Evolutionary conservation across 73 alveolate species (phyloP).

Genomic region (Paramecium primaurelia): DNA sequence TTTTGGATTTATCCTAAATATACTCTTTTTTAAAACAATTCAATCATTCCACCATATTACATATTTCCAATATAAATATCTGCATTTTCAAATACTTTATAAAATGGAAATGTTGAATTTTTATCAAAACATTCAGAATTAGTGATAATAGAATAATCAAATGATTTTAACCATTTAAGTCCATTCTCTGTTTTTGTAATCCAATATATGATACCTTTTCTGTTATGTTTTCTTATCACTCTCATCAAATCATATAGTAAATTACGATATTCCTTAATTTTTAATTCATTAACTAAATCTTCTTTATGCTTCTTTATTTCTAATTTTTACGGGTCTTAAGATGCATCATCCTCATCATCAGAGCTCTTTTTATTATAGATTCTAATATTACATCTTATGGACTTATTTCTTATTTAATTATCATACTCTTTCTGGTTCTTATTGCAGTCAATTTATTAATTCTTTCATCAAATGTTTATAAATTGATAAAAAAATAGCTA

Average conservation of each 20-base stretch:
- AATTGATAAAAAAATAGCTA: not conserved
- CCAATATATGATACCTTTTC: not conserved
- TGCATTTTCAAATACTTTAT: conserved; percentile 1
- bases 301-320: conserved; percentile 35
- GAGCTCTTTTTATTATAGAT: conserved; percentile 18
- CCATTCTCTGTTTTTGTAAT: conserved; percentile 24
- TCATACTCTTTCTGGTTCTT: conserved; percentile 24
- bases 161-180: not conserved
- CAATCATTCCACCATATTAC: not conserved
- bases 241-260: not conserved
- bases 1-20: not conserved
- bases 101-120: not conserved
- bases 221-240: not conserved
- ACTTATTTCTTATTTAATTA: conserved; percentile 15
- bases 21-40: not conserved
- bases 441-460: not conserved
- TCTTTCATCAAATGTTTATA: not conserved
- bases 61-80: conserved; percentile 1
- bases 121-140: not conserved
- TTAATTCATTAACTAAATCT: not conserved
- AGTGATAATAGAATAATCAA: not conserved
- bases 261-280: conserved; percentile 1
- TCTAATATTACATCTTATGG: conserved; percentile 21
- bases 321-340: not conserved
- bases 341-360: conserved; percentile 4